Evolutionary conservation across 768 basidiomycete genomes (phyloP).

Genomic region (Hortiboletus campestris): DNA sequence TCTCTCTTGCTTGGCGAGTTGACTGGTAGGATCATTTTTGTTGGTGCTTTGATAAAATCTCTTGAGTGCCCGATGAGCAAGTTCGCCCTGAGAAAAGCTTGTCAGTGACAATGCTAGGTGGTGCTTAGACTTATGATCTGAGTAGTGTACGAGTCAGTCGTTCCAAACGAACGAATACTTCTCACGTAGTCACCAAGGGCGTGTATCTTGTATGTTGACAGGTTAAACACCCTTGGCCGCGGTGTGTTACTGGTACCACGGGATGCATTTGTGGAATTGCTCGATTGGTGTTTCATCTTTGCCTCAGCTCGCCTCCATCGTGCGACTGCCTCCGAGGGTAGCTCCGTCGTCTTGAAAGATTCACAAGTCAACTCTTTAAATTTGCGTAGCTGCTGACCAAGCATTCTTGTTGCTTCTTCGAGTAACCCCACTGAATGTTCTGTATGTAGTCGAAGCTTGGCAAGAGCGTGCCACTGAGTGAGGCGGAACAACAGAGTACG

Average conservation of each 20-base stretch:
- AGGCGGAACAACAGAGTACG: conserved; percentile 18
- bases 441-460: conserved; percentile 30
- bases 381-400: background rate
- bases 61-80: background rate
- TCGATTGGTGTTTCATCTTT: no score
- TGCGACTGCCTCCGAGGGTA: background rate
- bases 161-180: background rate
- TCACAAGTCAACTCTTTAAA: background rate
- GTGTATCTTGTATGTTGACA: background rate
- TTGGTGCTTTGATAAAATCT: background rate
- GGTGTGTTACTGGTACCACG: no score
- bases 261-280: no score
- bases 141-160: background rate
- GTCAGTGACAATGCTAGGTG: no score
- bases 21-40: background rate
- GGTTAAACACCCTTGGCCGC: background rate
- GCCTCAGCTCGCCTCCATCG: background rate
- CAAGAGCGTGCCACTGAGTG: conserved; percentile 9
- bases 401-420: background rate
- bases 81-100: background rate
- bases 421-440: conserved; percentile 23
- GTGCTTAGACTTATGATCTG: background rate
- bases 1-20: background rate
- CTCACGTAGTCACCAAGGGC: background rate
- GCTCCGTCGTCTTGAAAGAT: background rate